Percentiles rank a stretch among this genome's conserved stretches.
Conservation (phyloP, 257 asterid genomes). For the Nicotiana otophora region DNA sequence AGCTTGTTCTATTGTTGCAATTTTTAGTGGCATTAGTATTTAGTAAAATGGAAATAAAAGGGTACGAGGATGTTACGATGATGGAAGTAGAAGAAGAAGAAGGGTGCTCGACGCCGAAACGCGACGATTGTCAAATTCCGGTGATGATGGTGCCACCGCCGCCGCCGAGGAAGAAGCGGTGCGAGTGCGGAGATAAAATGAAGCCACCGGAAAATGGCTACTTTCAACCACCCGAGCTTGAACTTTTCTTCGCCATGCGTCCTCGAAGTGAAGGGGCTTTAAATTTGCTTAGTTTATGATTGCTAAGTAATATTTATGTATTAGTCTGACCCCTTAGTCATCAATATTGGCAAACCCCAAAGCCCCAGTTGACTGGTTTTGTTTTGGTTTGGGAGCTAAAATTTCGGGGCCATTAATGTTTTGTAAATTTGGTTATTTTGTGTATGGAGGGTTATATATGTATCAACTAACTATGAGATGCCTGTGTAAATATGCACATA, state of each 20-base stretch:
- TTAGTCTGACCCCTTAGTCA: not conserved
- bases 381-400: not conserved
- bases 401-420: not conserved
- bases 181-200: not conserved
- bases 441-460: not conserved
- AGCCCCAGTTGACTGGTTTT: not conserved
- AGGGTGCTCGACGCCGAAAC: constrained; percentile 20
- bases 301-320: not conserved
- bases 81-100: constrained; percentile 3
- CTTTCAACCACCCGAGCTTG: constrained; percentile 13
- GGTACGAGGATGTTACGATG: constrained; percentile 1
- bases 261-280: not conserved
- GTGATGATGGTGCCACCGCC: constrained; percentile 6
- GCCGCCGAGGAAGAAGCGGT: constrained; percentile 25
- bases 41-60: not conserved
- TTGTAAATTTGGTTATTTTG: not conserved
- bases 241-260: constrained; percentile 7
- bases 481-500: not conserved
- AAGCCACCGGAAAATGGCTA: constrained; percentile 13
- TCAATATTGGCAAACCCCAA: not conserved
- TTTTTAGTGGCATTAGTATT: not conserved
- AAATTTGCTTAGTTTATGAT: not conserved
- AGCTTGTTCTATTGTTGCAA: not conserved
- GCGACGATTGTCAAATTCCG: constrained; percentile 14
- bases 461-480: not conserved